Base-by-base conservation (phyloP, 148 eudicot species). In the Chenopodium album region DNA sequence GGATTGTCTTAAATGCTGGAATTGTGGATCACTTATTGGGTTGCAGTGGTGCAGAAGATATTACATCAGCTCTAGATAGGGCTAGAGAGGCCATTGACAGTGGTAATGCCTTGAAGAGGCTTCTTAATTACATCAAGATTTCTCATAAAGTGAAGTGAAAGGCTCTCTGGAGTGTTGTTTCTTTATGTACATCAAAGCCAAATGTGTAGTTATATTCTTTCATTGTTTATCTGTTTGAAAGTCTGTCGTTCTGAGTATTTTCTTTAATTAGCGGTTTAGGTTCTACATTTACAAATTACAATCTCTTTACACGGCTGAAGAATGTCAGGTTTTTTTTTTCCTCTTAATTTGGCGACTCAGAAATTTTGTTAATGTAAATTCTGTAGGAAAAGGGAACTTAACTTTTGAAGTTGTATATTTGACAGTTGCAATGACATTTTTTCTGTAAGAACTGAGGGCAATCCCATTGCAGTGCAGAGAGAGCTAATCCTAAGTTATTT, bases 41-140 rank as follows among this genome's bases (percentile, higher is more conserved):
- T 48, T 92, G 97, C 80, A 85, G 85, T 32, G 99, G 94, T 54
- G 99, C 99, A 44, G 88, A 90, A 86, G 94, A 95, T 83, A 82
- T 95, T 84, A 71, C 84, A 31, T 44, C 90, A 19, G 99, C 98
- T 29, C 54, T 95, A 54, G 90, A 93, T 67, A 87, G 99, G 89
- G 98, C 99, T 23, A 86, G 94, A 82, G 99, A 93, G 66, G 98
- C 97, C 72, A 91, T 95, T 74, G 99, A 91, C 86, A 95, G 99
- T 82, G 99, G 99, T 32, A 86, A 88, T 83, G 98, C 99, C 78
- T 90, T 95, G 22, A 86, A 84, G 29, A 88, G 88, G 88, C 91
- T 95, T 65, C 81, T 91, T 50, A 87, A 81, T 59, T 95, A 93
- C 92, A 92, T 95, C 76, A 92, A 90, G 82, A 76, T 79, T 28